These are phyloP conservation scores for Hemileia vastatrix DNA, from an alignment of 1,284 basidiomycete species.

Conservation along the genomic window DNA sequence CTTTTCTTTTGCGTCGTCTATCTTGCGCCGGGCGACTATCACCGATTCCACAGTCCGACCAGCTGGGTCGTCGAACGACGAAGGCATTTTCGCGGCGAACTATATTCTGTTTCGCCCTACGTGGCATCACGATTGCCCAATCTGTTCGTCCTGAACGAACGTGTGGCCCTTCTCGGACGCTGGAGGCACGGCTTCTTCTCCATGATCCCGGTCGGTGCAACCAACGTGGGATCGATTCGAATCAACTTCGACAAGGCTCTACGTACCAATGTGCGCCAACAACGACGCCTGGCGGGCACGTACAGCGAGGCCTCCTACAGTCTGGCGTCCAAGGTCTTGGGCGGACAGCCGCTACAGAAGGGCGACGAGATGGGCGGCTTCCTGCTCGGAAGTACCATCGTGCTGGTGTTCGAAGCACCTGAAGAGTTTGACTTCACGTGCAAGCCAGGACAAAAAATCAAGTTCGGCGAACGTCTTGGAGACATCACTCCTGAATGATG, in stretches of 20 bases:
- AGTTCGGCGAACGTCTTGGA: conserved; percentile 63
- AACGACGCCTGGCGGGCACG: too few relatives aligned
- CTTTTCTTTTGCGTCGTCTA: conserved; percentile 92
- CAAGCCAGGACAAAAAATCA: conserved; percentile 70
- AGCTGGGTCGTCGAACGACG: conserved; percentile 95
- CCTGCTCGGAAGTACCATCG: conserved; percentile 85
- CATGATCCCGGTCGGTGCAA: conserved; percentile 95
- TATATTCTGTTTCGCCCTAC: conserved; percentile 92
- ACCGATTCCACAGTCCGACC: conserved; percentile 89
- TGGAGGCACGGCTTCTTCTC: conserved; percentile 95
- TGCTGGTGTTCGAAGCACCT: conserved; percentile 92
- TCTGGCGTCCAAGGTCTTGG: conserved; percentile 65
- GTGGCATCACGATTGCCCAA: conserved; percentile 84
- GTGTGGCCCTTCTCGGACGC: conserved; percentile 83
- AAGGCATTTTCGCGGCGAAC: conserved; percentile 79
- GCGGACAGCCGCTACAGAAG: conserved; percentile 73
- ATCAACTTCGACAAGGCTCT: conserved; percentile 96
- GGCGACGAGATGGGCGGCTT: conserved; percentile 98
- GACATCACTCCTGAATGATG: too few relatives aligned
- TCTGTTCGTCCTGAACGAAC: conserved; percentile 91
- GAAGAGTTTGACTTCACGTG: conserved; percentile 68
- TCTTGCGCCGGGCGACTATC: conserved; percentile 95
- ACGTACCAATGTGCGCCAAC: too few relatives aligned
- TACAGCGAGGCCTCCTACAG: conserved; percentile 86
- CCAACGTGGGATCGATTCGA: conserved; percentile 92